Percentiles rank a stretch among this genome's conserved stretches.
Conservation (phyloP, 768 basidiomycete genomes). For the Coprinopsis cinerea region DNA sequence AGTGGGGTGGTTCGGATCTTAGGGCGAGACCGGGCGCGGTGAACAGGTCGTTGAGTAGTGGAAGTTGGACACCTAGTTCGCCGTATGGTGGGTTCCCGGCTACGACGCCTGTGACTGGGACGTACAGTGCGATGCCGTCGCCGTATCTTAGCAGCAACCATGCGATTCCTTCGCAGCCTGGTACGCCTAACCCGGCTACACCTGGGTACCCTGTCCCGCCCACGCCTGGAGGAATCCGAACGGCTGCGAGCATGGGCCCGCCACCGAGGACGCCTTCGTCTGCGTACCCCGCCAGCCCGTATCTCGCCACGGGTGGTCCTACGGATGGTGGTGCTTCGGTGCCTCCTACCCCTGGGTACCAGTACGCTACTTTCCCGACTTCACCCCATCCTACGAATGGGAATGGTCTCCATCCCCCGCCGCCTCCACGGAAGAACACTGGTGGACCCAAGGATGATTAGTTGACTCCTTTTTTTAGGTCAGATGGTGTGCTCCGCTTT, state of each 20-base stretch:
- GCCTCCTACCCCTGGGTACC: slow-evolving; percentile 28
- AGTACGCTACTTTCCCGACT: slow-evolving; percentile 27
- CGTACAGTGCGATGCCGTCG: slow-evolving; percentile 21
- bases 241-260: slow-evolving; percentile 16
- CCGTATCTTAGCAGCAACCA: slow-evolving; percentile 21
- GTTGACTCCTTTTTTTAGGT: no score
- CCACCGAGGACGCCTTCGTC: slow-evolving; percentile 20
- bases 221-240: slow-evolving; percentile 13
- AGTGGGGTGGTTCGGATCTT: slow-evolving; percentile 64
- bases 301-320: slow-evolving; percentile 6
- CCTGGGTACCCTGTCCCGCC: slow-evolving; percentile 13
- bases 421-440: slow-evolving; percentile 19
- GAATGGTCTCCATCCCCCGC: slow-evolving; percentile 19
- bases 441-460: slow-evolving; percentile 31
- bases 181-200: slow-evolving; percentile 12
- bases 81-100: slow-evolving; percentile 26
- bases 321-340: slow-evolving; percentile 19
- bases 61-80: slow-evolving; percentile 24
- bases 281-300: slow-evolving; percentile 5
- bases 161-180: slow-evolving; percentile 11
- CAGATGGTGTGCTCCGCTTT: no score
- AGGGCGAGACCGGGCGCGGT: slow-evolving; percentile 55
- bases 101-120: slow-evolving; percentile 26
- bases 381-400: slow-evolving; percentile 25
- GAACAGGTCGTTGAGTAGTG: slow-evolving; percentile 53